These are phyloP conservation scores for Orbilia quercus DNA, from an alignment of 2,329 filamentous ascomycete genomes.

Conservation along the genomic window DNA sequence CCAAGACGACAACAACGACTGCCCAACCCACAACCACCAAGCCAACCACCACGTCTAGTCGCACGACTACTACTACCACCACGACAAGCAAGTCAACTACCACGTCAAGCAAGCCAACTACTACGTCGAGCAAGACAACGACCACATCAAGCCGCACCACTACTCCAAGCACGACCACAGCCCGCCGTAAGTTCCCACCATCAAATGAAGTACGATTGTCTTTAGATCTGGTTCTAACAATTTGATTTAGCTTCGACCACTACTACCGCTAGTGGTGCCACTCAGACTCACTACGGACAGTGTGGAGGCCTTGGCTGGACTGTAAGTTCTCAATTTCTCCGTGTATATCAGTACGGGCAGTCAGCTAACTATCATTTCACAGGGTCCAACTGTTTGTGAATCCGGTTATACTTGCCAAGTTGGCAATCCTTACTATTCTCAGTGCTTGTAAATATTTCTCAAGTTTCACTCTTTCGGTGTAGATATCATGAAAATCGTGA, in stretches of 20 bases:
- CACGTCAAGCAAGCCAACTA: conserved; percentile 5
- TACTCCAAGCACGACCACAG: conserved; percentile 13
- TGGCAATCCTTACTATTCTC: conserved; percentile 63
- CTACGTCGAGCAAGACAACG: conserved; percentile 17
- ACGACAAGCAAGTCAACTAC: conserved; percentile 23
- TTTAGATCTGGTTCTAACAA: not conserved
- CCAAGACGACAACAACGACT: conserved; percentile 17
- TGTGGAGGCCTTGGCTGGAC: conserved; percentile 52
- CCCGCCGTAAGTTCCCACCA: conserved; percentile 7
- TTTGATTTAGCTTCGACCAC: conserved; percentile 22
- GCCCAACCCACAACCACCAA: conserved; percentile 4
- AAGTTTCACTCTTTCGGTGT: no score
- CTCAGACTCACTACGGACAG: conserved; percentile 46
- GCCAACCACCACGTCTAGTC: conserved; percentile 26
- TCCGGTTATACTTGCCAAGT: conserved; percentile 61
- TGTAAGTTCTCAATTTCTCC: conserved; percentile 18
- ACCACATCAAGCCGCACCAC: conserved; percentile 21
- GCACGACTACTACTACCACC: conserved; percentile 16
- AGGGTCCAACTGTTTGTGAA: conserved; percentile 61
- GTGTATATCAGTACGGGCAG: not conserved
- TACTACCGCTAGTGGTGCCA: conserved; percentile 21
- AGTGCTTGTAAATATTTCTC: conserved; percentile 61
- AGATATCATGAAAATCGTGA: no score
- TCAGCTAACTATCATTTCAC: conserved; percentile 10
- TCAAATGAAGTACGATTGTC: not conserved